These are phyloP conservation scores for sunflower (Helianthus annuus) DNA, from an alignment of 129 eudicot species.

Conservation along the genomic window HanXRQr2.0-SUNRISE NC_035436.2:202564387-202564886, in stretches of 20 bases:
- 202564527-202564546: slow-evolving; percentile 76
- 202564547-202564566: not conserved
- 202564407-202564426: slow-evolving; percentile 88
- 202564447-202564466: slow-evolving; percentile 66
- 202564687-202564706: too few species aligned
- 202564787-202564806: too few species aligned
- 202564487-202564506: slow-evolving; percentile 83
- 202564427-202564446: slow-evolving; percentile 60
- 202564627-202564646: not conserved
- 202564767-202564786: too few species aligned
- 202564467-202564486: slow-evolving; percentile 77
- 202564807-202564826: too few species aligned
- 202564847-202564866: too few species aligned
- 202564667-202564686: too few species aligned
- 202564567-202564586: not conserved
- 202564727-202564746: too few species aligned
- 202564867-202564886: too few species aligned
- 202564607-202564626: not conserved
- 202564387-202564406: slow-evolving; percentile 83
- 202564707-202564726: too few species aligned
- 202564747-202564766: too few species aligned
- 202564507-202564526: slow-evolving; percentile 79
- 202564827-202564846: too few species aligned
- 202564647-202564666: too few species aligned
- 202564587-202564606: not conserved